A percentile compares a stretch with the other conserved stretches of the same genome.
phyloP scores from a whole-genome alignment of 1,139 yeast species.

The Yamadazyma diospyri region DNA sequence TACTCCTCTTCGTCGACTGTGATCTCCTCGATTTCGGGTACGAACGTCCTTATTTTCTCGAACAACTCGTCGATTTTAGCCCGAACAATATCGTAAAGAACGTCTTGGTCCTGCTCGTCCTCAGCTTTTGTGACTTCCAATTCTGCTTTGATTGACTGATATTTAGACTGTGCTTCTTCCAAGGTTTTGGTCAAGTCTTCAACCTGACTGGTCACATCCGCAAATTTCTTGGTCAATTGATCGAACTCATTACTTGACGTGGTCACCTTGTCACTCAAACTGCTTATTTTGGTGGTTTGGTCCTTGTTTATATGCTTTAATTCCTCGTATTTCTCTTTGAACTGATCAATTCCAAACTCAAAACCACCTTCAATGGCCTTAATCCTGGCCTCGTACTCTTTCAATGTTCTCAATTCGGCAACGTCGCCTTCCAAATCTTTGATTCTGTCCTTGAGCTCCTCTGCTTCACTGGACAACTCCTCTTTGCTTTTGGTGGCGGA shows the following conservation, averaged over 20 bases:
- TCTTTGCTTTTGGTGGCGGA: conserved; percentile 5
- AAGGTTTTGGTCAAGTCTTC: not conserved
- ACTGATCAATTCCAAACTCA: conserved; percentile 4
- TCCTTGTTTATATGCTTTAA: not conserved
- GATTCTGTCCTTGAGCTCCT: not conserved
- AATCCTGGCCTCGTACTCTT: conserved; percentile 5
- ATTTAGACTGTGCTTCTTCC: not conserved
- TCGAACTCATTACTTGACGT: not conserved
- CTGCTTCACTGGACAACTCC: not conserved
- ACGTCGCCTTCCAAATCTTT: not conserved
- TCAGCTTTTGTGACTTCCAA: conserved; percentile 3
- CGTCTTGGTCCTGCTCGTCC: conserved; percentile 7
- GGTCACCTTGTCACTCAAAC: not conserved
- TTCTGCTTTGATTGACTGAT: conserved; percentile 1
- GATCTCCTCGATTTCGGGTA: conserved; percentile 12
- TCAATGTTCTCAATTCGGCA: not conserved
- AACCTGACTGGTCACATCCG: not conserved
- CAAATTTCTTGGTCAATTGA: not conserved
- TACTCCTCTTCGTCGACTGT: conserved; percentile 12
- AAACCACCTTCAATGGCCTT: conserved; percentile 2
- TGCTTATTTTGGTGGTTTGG: not conserved
- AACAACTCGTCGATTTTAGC: conserved; percentile 10
- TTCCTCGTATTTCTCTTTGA: not conserved
- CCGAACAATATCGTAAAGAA: conserved; percentile 13
- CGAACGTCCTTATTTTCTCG: conserved; percentile 7